These are phyloP conservation scores for Colletotrichum sp. DNA, from an alignment of 2,329 filamentous ascomycete species.

Conservation along the genomic window DNA sequence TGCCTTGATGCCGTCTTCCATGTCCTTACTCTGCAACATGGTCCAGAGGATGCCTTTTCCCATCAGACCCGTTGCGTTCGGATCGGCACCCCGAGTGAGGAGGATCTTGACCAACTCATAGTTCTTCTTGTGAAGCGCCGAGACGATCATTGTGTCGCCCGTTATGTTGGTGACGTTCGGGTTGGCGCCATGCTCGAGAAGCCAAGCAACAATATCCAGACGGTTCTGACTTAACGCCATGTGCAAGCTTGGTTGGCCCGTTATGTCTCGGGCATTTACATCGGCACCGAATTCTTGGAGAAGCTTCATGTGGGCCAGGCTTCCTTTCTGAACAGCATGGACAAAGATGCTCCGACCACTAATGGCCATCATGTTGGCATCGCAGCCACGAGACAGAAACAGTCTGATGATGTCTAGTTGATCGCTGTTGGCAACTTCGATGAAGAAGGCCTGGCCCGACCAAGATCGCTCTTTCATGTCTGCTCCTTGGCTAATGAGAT, in stretches of 20 bases:
- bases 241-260: conserved; percentile 26
- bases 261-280: conserved; percentile 30
- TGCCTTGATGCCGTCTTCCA: conserved; percentile 2
- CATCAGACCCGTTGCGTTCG: conserved; percentile 15
- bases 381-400: conserved; percentile 40
- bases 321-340: conserved; percentile 28
- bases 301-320: conserved; percentile 11
- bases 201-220: conserved; percentile 35
- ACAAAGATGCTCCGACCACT: conserved; percentile 33
- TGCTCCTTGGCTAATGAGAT: conserved; percentile 20
- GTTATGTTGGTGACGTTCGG: conserved; percentile 30
- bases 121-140: conserved; percentile 33
- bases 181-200: conserved; percentile 39
- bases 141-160: conserved; percentile 36
- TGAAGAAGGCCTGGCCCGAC: conserved; percentile 12
- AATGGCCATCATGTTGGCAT: conserved; percentile 30
- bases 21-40: conserved; percentile 7
- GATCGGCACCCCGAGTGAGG: conserved; percentile 24
- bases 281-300: conserved; percentile 23
- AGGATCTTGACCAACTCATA: conserved; percentile 20
- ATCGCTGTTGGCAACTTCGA: conserved; percentile 17
- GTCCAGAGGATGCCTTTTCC: conserved; percentile 11
- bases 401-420: conserved; percentile 21
- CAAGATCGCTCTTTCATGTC: conserved; percentile 17
- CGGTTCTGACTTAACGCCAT: conserved; percentile 28